Conservation (phyloP, 352 stramenopile genomes). For the Nannochloropsis limnetica region DNA sequence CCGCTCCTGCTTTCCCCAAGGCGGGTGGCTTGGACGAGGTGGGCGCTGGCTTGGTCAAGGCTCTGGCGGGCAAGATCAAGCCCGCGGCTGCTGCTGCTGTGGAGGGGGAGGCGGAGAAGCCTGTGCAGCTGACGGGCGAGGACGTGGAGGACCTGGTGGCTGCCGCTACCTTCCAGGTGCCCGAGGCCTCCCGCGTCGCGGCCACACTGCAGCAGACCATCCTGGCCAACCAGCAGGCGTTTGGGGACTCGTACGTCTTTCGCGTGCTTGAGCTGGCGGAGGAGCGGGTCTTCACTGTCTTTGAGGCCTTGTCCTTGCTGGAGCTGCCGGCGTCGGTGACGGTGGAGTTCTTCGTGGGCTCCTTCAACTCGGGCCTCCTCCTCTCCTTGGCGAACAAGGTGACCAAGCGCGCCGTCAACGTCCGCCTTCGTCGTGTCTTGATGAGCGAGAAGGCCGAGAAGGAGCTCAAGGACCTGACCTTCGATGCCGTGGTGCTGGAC, state of each 20-base stretch:
- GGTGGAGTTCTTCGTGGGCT: conserved; percentile 11
- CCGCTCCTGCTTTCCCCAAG: neutral
- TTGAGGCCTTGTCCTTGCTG: conserved; percentile 30
- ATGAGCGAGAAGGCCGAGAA: conserved; percentile 29
- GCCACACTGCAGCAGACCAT: neutral
- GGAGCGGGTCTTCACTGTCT: conserved; percentile 5
- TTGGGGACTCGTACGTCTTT: neutral
- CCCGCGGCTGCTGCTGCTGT: neutral
- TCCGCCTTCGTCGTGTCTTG: conserved; percentile 9
- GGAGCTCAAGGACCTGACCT: conserved; percentile 5
- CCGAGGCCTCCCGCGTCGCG: neutral
- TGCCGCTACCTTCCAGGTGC: neutral
- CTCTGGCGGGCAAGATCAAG: neutral
- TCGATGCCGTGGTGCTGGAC: conserved; percentile 23
- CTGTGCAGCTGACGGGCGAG: neutral
- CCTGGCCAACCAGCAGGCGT: conserved; percentile 17
- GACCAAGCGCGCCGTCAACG: neutral
- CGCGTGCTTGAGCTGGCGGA: neutral
- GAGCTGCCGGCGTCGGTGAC: neutral
- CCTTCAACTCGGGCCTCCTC: conserved; percentile 21
- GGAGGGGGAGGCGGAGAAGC: neutral
- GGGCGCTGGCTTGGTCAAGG: neutral
- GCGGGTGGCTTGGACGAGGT: neutral
- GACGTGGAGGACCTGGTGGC: conserved; percentile 7
- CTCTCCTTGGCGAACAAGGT: conserved; percentile 4